Base-by-base conservation (phyloP, 495 filamentous ascomycete genomes). In the Rostrohypoxylon terebratum region DNA sequence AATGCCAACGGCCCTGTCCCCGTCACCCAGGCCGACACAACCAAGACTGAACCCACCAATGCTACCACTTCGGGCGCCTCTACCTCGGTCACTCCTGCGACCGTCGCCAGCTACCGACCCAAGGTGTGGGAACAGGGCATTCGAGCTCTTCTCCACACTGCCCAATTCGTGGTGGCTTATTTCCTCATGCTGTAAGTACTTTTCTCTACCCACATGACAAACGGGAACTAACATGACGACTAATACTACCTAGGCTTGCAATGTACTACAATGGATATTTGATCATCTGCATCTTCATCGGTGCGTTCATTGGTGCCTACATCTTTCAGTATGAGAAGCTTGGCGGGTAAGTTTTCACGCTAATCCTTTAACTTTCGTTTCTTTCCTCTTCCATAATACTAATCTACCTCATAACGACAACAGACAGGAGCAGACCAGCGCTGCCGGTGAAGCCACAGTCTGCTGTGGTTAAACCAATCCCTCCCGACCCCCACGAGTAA, bases 121-220 rank as follows among this genome's bases (percentile, higher is more conserved):
- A 85, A 77, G 11, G 21, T 86, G 0, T 57, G 83, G 6, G 86
- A 92, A 77, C 90, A 92, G 66, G 73, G 81, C 5, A 70, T 90
- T 13, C 85, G 91, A 2, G 87, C 89, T 0, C 38, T 85, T 31
- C 68, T 93, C 25, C 88, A 91, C 72, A 89, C 86, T 81, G 11
- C 86, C 23, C 89, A 91, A 73, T 91, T 92, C 75, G 87, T 85
- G 0, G 87, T 91, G 8, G 90, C 89, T 14, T 93, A 92, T 77
- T 85, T 92, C 67, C 75, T 92, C 61, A 91, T 92, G 89, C 76
- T 92, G 72, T 71, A 61, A 3, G 68, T 71, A 7, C 25, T 16
- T 13, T 20, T 83, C 10, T 20, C 25, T 16, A 8, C 4, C 31
- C 1, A 16, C n/a, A 23, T 25, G 9, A 9, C 7, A 18, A 31